Base-by-base conservation (phyloP, 495 filamentous ascomycete species). In the Xanthoparmelia taractica region DNA sequence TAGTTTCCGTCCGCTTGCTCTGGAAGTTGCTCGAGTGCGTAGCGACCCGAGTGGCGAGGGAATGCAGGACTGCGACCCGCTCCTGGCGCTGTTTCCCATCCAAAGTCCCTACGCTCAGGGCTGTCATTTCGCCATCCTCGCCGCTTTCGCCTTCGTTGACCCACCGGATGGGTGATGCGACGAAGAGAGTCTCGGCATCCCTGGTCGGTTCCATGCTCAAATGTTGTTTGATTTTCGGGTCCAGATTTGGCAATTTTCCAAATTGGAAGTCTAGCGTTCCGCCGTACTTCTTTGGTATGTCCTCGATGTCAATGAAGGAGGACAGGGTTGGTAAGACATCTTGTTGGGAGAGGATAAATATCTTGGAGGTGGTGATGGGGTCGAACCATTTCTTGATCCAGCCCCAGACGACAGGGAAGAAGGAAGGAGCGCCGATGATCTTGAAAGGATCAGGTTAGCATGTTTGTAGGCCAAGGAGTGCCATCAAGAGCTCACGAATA, bases 371-470 rank as follows among this genome's bases (percentile, higher is more conserved):
- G 54, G 92, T 96, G 63, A 88, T 87, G 33, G 92, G 92, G 75
- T 96, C 92, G 71, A 96, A 96, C 92, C 92, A 96, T 70, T 86
- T 85, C 78, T 96, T 95, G 75, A 95, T 87, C 92, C 92, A 96
- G 66, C 88, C 83, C 92, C 92, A 96, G 58, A 96, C 89, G 15
- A 91, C 95, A 36, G 89, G 89, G 77, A 96, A 96, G 80, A 95
- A 96, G 50, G 84, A 79, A 6, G 92, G 92, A 1, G 92, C 92
- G 54, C 91, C 90, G 65, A 96, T 88, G 70, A 96, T 89, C 82
- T 89, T 69, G 37, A 66, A 61, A 8, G 15, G 54, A 17, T 43
- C 31, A 25, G 1, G 27, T 41, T n/a, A 61, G 20, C 27, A 50
- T 37, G 8, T 20, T 3, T 0, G 57, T 33, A 64, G 20, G 47